Evolutionary conservation across 139 green algal species (phyloP).

Genomic region (Micractinium conductrix): DNA sequence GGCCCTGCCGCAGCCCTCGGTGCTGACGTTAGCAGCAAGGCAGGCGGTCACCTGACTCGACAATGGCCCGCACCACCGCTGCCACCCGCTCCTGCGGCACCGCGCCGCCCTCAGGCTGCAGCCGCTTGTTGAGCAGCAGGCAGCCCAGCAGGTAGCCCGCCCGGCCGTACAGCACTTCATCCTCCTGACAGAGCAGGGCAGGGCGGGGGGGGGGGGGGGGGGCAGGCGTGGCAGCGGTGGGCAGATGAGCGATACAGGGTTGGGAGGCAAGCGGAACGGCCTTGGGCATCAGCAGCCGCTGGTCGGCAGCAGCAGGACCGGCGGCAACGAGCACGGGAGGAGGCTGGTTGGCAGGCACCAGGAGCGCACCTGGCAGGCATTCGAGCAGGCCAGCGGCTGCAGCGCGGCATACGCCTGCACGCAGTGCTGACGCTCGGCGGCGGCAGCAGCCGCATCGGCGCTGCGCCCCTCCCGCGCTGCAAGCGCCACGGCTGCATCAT

Average conservation of each 20-base stretch:
- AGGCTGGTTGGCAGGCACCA: too few relatives aligned
- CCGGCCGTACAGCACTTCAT: conserved; percentile 19
- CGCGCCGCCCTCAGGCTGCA: background rate
- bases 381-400: conserved; percentile 3
- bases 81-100: background rate
- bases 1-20: too few relatives aligned
- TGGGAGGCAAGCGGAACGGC: background rate
- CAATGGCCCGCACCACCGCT: conserved; percentile 2
- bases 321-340: too few relatives aligned
- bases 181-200: conserved; percentile 26
- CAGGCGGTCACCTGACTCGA: conserved; percentile 1
- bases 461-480: background rate
- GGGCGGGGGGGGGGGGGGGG: too few relatives aligned
- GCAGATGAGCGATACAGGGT: too few relatives aligned
- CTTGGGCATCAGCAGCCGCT: too few relatives aligned
- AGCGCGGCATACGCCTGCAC: conserved; percentile 1
- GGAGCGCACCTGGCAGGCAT: too few relatives aligned
- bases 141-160: conserved; percentile 11
- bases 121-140: conserved; percentile 25
- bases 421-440: conserved; percentile 1
- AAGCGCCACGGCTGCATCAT: background rate
- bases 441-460: background rate
- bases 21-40: background rate
- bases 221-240: too few relatives aligned
- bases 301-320: too few relatives aligned